Evolutionary conservation across 179 eudicot genomes (phyloP), one percentile per base, ranked within the genome.

Genomic region (Corrigiola litoralis): DNA sequence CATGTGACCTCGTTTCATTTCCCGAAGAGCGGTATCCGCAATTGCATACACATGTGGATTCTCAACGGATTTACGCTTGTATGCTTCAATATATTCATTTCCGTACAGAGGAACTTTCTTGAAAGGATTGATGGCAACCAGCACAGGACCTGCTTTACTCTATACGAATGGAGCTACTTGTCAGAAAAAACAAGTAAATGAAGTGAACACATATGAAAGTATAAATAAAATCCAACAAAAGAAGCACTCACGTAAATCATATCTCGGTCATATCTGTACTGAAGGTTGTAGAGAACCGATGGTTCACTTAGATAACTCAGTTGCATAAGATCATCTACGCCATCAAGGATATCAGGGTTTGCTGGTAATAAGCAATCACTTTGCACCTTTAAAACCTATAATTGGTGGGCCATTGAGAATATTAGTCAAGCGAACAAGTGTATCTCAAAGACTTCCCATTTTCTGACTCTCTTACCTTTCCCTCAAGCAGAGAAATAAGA

Each of bases 261-360:
- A 79, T 91, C 95, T 57, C 70, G 78, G 41, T 85, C 63, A 62
- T 88, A 95, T 95, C 99, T 81, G 61, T 84, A 88, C 48, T 88
- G 87, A 72, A 95, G 95, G 76, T 95, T 91, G 82, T 86, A 84
- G 38, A 95, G 81, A 34, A 95, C 99, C 53, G 99, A 84, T 63
- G 99, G 99, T 59, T 95, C 99, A 75, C 82, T 82, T 48, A 95
- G 73, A 82, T 83, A 95, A 75, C 99, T 95, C 61, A 95, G 81
- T 76, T 95, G 99, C 97, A 95, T 91, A 50, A 95, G 95, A 80
- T 95, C 99, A 72, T 91, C 97, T 27, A 95, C 99, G 5, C 99
- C 99, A 74, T 95, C 95, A 71, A 95, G 90, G 59, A 95, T 88
- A 82, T 88, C 97, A 61, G 99, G 99, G 74, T 95, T 95, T 63